These are phyloP conservation scores for Aspergillus unguis DNA, from an alignment of 2,329 filamentous ascomycete genomes.

Conservation along the genomic window DNA sequence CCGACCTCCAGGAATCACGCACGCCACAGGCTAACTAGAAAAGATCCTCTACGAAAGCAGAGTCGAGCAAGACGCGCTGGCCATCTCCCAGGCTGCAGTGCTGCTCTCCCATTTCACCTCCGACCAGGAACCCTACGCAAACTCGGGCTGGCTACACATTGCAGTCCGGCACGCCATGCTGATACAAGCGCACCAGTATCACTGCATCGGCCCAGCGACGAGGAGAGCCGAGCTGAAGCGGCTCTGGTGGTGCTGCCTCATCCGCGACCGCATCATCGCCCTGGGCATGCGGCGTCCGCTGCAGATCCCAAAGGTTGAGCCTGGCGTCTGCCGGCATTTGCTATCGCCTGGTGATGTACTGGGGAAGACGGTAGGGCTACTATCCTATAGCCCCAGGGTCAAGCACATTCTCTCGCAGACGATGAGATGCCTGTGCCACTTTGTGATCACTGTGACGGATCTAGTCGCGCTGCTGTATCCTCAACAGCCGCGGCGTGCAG, in stretches of 20 bases:
- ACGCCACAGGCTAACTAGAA: too few species aligned
- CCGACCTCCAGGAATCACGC: too few species aligned
- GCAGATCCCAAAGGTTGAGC: neutral
- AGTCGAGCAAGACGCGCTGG: neutral
- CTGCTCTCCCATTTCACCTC: neutral
- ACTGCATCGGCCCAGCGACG: neutral
- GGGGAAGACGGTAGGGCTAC: neutral
- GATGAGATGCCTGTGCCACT: neutral
- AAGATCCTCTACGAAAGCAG: neutral
- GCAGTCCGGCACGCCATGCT: neutral
- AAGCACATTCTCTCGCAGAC: neutral
- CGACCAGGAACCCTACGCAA: neutral
- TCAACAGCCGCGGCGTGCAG: neutral
- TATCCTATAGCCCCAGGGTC: neutral
- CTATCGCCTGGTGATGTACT: neutral
- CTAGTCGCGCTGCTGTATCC: neutral
- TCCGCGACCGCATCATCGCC: neutral
- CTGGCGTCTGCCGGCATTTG: neutral
- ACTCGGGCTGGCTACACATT: neutral
- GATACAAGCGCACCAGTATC: neutral
- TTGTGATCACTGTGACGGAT: neutral
- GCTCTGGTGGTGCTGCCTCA: neutral
- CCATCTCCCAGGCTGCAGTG: neutral
- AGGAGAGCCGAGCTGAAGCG: neutral
- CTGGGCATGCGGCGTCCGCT: neutral